Conservation (phyloP, 2,329 filamentous ascomycete species). For the Ascochyta rabiei region DNA sequence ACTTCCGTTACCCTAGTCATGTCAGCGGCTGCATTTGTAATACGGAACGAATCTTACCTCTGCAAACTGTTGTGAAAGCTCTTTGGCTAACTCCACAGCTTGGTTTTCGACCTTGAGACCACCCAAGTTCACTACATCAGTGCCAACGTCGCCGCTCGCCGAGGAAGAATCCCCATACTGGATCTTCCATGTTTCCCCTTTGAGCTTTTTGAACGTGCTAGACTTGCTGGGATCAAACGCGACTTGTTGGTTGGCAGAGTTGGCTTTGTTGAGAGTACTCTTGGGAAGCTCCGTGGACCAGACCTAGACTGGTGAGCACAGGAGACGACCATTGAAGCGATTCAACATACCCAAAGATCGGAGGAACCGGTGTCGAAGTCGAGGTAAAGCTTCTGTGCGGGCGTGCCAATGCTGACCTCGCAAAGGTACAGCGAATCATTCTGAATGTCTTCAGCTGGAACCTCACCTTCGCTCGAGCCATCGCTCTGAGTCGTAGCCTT, state of each 20-base stretch:
- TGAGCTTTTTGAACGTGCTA: conserved; percentile 60
- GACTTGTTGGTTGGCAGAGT: conserved; percentile 48
- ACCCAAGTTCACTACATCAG: conserved; percentile 66
- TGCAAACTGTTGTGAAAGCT: conserved; percentile 64
- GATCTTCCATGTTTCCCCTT: conserved; percentile 66
- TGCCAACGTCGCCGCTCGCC: conserved; percentile 69
- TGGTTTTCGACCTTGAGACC: conserved; percentile 67
- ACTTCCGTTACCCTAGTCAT: conserved; percentile 57
- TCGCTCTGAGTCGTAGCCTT: conserved; percentile 5
- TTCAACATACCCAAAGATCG: conserved; percentile 64
- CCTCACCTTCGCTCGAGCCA: conserved; percentile 19
- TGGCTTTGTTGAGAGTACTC: conserved; percentile 51
- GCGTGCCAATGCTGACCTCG: conserved; percentile 68
- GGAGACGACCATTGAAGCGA: not conserved
- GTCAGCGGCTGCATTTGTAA: not conserved
- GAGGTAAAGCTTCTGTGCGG: conserved; percentile 63
- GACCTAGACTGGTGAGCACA: conserved; percentile 57
- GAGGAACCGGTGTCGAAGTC: conserved; percentile 75
- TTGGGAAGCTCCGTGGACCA: conserved; percentile 65
- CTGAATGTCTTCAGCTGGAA: conserved; percentile 65
- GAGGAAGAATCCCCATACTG: conserved; percentile 71
- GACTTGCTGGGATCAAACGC: conserved; percentile 68
- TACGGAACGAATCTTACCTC: conserved; percentile 22
- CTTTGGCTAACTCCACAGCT: conserved; percentile 67
- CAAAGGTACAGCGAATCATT: conserved; percentile 71